Percentiles rank a stretch among this genome's conserved stretches.
phyloP scores from a whole-genome alignment of 2,329 filamentous ascomycete species.

The Coniella lustricola region DNA sequence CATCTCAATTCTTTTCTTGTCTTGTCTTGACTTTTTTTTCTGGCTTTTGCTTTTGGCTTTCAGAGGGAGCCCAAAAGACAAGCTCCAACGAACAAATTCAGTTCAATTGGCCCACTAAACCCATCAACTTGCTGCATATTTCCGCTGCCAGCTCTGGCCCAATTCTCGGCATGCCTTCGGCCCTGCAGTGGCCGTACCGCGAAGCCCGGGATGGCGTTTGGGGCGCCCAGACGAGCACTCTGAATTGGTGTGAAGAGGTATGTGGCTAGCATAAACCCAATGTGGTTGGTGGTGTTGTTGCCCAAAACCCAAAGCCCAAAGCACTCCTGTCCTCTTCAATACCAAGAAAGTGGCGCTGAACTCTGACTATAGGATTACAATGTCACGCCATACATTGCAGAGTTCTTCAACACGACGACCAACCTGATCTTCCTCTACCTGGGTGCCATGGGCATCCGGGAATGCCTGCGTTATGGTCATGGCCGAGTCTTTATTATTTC shows the following conservation, averaged over 20 bases:
- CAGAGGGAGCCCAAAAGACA: too few species aligned
- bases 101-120: too few species aligned
- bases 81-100: too few species aligned
- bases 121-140: too few species aligned
- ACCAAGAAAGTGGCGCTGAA: not conserved
- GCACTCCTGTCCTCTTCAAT: too few species aligned
- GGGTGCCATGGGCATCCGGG: conserved; percentile 66
- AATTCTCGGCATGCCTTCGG: conserved; percentile 11
- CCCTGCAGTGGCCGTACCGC: conserved; percentile 28
- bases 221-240: conserved; percentile 30
- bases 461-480: conserved; percentile 65
- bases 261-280: not conserved
- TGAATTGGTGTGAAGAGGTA: conserved; percentile 35
- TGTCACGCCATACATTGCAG: conserved; percentile 30
- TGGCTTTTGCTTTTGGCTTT: too few species aligned
- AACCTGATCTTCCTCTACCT: conserved; percentile 78
- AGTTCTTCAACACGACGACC: conserved; percentile 57
- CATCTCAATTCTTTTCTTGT: too few species aligned
- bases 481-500: conserved; percentile 66
- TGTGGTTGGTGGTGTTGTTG: not conserved
- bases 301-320: too few species aligned
- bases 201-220: conserved; percentile 29
- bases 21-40: not conserved
- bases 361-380: conserved; percentile 20
- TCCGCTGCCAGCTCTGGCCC: too few species aligned